Evolutionary conservation across 1,284 basidiomycete genomes (phyloP).

Genomic region (Ganoderma sinense): DNA sequence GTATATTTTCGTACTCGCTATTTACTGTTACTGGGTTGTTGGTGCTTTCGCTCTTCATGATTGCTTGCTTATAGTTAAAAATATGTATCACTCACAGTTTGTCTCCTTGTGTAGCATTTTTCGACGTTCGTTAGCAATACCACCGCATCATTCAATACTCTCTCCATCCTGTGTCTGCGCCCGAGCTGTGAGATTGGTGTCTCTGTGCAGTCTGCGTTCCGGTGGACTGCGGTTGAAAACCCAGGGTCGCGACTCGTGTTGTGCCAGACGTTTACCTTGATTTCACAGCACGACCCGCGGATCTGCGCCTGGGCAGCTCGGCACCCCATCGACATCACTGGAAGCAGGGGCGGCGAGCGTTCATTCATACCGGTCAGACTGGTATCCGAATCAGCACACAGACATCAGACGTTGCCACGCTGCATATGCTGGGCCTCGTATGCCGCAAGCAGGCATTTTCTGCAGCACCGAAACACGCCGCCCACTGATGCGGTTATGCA

Average conservation of each 20-base stretch:
- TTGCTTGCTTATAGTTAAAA: conserved; percentile 1
- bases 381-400: neutral
- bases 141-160: neutral
- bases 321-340: no score
- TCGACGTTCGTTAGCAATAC: conserved; percentile 17
- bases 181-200: neutral
- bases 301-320: neutral
- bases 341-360: no score
- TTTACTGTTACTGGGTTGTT: neutral
- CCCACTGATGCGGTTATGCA: neutral
- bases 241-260: no score
- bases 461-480: no score
- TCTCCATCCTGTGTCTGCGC: no score
- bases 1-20: conserved; percentile 3
- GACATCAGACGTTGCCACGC: neutral
- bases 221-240: neutral
- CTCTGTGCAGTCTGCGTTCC: neutral
- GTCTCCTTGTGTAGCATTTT: conserved; percentile 19
- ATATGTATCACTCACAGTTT: conserved; percentile 13
- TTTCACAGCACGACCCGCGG: neutral
- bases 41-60: conserved; percentile 13
- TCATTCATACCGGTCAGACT: no score
- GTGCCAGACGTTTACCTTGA: no score
- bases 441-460: neutral
- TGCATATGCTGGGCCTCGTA: neutral